Conservation (phyloP, 2,329 filamentous ascomycete genomes). For the Fusarium gaditjirri region DNA sequence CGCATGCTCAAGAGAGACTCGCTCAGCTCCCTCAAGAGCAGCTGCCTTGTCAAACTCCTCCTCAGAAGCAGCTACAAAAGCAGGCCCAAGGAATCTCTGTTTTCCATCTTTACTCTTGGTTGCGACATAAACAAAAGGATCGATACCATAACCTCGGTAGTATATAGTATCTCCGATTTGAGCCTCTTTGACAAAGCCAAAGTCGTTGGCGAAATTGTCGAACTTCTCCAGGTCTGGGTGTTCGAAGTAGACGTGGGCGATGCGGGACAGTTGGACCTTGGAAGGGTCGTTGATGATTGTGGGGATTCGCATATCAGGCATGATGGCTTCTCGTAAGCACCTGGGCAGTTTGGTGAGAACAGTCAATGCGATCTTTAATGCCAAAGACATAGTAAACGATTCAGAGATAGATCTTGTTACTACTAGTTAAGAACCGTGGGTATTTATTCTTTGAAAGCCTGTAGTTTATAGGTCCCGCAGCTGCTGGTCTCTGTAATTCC, state of each 20-base stretch:
- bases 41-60: neutral
- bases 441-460: neutral
- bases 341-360: neutral
- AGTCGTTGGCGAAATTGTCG: neutral
- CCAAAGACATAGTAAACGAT: neutral
- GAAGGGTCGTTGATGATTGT: neutral
- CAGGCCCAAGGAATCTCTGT: neutral
- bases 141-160: neutral
- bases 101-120: neutral
- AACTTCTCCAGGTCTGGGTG: neutral
- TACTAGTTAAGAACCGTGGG: accelerated
- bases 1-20: neutral
- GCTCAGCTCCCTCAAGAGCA: neutral
- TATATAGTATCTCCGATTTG: neutral
- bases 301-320: neutral
- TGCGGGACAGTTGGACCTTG: neutral
- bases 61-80: neutral
- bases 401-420: neutral
- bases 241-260: neutral
- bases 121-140: neutral
- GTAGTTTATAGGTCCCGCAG: neutral
- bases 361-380: neutral
- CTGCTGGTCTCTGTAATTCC: neutral
- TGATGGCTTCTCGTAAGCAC: neutral
- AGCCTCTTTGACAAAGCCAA: neutral